These are phyloP conservation scores for Phycomyces blakesleeanus DNA, from an alignment of 192 early-diverging fungal species.

Conservation along the genomic window DNA sequence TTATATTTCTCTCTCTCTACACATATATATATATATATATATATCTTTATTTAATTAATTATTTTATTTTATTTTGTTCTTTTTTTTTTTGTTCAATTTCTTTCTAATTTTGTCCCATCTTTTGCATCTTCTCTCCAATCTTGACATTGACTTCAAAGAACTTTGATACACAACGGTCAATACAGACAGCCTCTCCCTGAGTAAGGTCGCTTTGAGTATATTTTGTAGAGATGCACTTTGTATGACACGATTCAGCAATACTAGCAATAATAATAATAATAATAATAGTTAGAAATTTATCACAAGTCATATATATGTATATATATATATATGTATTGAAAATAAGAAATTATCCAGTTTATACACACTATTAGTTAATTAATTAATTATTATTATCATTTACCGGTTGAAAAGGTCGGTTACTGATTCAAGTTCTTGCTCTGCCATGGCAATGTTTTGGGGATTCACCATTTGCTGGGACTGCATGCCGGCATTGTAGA, in stretches of 20 bases:
- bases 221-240: slow-evolving; percentile 78
- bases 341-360: no score
- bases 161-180: slow-evolving; percentile 87
- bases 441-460: slow-evolving; percentile 68
- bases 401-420: slow-evolving; percentile 77
- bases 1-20: no score
- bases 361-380: no score
- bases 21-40: no score
- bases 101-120: slow-evolving; percentile 35
- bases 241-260: slow-evolving; percentile 79
- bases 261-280: slow-evolving; percentile 27
- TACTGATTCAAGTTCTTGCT: slow-evolving; percentile 82
- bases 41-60: no score
- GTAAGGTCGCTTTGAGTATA: slow-evolving; percentile 78
- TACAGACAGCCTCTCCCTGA: slow-evolving; percentile 91
- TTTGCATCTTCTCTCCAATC: slow-evolving; percentile 75
- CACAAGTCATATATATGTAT: not conserved
- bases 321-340: no score
- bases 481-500: slow-evolving; percentile 25
- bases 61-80: no score
- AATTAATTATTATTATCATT: not conserved
- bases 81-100: not conserved
- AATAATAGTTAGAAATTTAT: not conserved
- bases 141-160: slow-evolving; percentile 85
- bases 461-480: slow-evolving; percentile 50